A percentile compares a stretch with the other conserved stretches of the same genome.
phyloP scores from a whole-genome alignment of 2,329 filamentous ascomycete species.

The Talaromyces sp. region DNA sequence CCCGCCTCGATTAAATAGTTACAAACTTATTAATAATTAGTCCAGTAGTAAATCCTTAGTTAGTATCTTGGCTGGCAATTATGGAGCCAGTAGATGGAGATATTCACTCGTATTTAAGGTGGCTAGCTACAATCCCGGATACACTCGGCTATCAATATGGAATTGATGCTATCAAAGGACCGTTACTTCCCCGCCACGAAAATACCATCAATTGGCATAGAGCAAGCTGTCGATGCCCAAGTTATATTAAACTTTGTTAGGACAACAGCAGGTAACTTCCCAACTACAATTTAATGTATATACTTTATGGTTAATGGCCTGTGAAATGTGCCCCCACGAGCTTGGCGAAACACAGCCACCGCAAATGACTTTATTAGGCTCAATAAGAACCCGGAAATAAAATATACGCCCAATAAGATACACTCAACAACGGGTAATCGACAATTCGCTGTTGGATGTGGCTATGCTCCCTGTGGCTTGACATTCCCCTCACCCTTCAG shows the following conservation, averaged over 20 bases:
- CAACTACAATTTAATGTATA: not conserved
- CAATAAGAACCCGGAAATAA: not conserved
- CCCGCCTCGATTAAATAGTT: too few species aligned
- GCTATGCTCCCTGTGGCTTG: not conserved
- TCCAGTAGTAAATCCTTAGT: too few species aligned
- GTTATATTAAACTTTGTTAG: not conserved
- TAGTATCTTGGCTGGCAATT: too few species aligned
- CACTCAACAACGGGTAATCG: not conserved
- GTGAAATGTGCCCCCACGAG: not conserved
- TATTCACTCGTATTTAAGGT: too few species aligned
- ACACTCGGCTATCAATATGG: too few species aligned
- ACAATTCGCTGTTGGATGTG: not conserved
- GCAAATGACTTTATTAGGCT: not conserved
- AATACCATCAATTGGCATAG: too few species aligned
- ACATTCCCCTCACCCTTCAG: not conserved
- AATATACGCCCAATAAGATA: not conserved
- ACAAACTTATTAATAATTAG: too few species aligned
- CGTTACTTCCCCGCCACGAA: too few species aligned
- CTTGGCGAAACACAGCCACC: not conserved
- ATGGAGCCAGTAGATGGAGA: too few species aligned
- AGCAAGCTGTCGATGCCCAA: too few species aligned
- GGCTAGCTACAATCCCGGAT: too few species aligned
- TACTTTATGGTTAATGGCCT: not conserved
- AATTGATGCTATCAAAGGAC: too few species aligned
- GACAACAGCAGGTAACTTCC: not conserved